phyloP scores from a whole-genome alignment of 2,329 filamentous ascomycete species.

The Pleoardoris graminearum region DNA sequence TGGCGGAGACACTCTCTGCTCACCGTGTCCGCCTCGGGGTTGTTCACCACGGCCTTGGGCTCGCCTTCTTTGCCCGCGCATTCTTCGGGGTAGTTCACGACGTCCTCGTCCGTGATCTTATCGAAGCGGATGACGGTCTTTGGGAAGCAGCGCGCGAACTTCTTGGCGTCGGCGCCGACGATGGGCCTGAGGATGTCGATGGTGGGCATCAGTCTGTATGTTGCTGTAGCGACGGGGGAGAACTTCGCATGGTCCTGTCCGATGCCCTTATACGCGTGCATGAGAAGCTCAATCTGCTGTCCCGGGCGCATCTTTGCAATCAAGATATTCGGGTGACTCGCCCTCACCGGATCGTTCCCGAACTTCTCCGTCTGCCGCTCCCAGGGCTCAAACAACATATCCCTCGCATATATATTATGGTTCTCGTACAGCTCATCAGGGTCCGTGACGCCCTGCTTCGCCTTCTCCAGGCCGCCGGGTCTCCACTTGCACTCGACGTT shows the following conservation, averaged over 20 bases:
- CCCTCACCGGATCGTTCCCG: conserved; percentile 66
- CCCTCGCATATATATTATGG: conserved; percentile 63
- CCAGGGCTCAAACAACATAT: conserved; percentile 72
- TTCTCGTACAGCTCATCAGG: conserved; percentile 83
- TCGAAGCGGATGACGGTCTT: conserved; percentile 83
- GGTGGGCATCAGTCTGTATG: conserved; percentile 85
- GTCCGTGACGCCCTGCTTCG: conserved; percentile 73
- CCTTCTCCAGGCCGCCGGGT: conserved; percentile 58
- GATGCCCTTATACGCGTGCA: conserved; percentile 94
- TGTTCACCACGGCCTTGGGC: conserved; percentile 80
- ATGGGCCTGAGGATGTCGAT: conserved; percentile 86
- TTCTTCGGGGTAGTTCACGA: conserved; percentile 60
- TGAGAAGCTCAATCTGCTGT: conserved; percentile 81
- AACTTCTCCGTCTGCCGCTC: conserved; percentile 57
- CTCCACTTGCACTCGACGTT: conserved; percentile 81
- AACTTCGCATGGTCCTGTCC: conserved; percentile 96
- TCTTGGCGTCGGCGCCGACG: conserved; percentile 80
- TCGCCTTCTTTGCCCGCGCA: conserved; percentile 76
- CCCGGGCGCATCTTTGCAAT: conserved; percentile 91
- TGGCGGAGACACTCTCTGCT: conserved; percentile 91
- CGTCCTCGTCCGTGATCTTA: conserved; percentile 69
- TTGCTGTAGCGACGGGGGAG: conserved; percentile 92
- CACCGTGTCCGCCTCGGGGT: conserved; percentile 93
- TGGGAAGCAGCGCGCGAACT: conserved; percentile 90
- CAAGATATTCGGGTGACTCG: conserved; percentile 89